A percentile compares a stretch with the other conserved stretches of the same genome.
phyloP scores from a whole-genome alignment of 371 early-diverging fungal species.

The Saksenaea oblongispora region DNA sequence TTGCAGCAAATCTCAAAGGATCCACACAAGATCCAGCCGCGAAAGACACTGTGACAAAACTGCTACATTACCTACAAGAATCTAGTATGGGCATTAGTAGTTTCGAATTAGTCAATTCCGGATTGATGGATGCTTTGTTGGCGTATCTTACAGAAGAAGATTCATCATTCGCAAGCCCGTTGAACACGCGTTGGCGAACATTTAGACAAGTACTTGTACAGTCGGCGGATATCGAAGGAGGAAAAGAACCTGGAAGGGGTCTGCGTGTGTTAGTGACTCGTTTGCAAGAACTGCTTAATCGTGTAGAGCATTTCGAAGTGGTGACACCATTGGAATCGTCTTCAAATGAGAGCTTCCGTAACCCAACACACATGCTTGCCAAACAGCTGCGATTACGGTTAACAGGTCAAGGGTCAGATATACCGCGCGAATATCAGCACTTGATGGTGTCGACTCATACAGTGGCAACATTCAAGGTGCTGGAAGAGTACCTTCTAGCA shows the following conservation, averaged over 20 bases:
- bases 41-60: conserved; percentile 15
- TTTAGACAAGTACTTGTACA: conserved; percentile 50
- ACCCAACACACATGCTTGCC: conserved; percentile 74
- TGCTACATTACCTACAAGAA: conserved; percentile 29
- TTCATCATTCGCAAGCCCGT: background rate
- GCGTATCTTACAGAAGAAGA: conserved; percentile 44
- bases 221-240: conserved; percentile 8
- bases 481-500: conserved; percentile 77
- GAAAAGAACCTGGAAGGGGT: conserved; percentile 14
- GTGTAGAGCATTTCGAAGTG: conserved; percentile 73
- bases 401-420: conserved; percentile 53
- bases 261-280: conserved; percentile 59
- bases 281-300: conserved; percentile 77
- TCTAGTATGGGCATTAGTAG: conserved; percentile 68
- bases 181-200: conserved; percentile 22
- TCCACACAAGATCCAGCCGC: conserved; percentile 12
- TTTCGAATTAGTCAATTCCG: conserved; percentile 81
- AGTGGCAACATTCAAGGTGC: conserved; percentile 75
- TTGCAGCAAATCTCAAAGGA: conserved; percentile 18
- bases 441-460: conserved; percentile 83
- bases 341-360: conserved; percentile 37
- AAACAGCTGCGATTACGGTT: conserved; percentile 74
- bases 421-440: conserved; percentile 57
- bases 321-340: conserved; percentile 32
- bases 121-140: conserved; percentile 62